These are phyloP conservation scores for Fagopyrum esculentum DNA, from an alignment of 148 eudicot genomes.

Conservation along the genomic window DNA sequence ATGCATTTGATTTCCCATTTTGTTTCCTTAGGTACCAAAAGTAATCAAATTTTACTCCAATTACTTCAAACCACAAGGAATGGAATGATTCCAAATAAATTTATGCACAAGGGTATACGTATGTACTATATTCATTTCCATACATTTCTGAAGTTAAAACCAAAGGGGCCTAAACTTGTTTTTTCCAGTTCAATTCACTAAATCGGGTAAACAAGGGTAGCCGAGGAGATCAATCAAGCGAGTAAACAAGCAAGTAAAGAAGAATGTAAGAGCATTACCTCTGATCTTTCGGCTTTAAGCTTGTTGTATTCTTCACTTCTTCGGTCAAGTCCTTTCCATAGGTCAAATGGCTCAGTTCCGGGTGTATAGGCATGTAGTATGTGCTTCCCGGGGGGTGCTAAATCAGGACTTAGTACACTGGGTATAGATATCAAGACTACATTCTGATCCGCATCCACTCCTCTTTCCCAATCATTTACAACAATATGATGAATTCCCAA, in stretches of 20 bases:
- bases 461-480: constrained; percentile 84
- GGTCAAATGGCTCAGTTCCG: constrained; percentile 83
- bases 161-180: too few relatives aligned
- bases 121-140: too few relatives aligned
- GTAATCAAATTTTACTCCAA: too few relatives aligned
- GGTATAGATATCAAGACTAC: constrained; percentile 92
- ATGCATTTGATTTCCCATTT: too few relatives aligned
- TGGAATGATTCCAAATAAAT: too few relatives aligned
- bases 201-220: neutral
- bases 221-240: neutral
- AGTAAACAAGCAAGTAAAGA: neutral
- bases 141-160: too few relatives aligned
- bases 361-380: constrained; percentile 88
- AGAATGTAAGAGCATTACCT: constrained; percentile 39
- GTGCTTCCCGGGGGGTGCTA: constrained; percentile 92
- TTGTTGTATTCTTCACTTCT: constrained; percentile 72
- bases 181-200: too few relatives aligned
- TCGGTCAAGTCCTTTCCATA: constrained; percentile 95
- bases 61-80: too few relatives aligned
- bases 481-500: constrained; percentile 91
- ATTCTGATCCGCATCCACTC: constrained; percentile 96
- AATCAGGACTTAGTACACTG: constrained; percentile 72
- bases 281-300: constrained; percentile 83
- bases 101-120: too few relatives aligned
- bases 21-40: too few relatives aligned